Evolutionary conservation across 257 asterid species (phyloP).

Genomic region (Plantago elongata): DNA sequence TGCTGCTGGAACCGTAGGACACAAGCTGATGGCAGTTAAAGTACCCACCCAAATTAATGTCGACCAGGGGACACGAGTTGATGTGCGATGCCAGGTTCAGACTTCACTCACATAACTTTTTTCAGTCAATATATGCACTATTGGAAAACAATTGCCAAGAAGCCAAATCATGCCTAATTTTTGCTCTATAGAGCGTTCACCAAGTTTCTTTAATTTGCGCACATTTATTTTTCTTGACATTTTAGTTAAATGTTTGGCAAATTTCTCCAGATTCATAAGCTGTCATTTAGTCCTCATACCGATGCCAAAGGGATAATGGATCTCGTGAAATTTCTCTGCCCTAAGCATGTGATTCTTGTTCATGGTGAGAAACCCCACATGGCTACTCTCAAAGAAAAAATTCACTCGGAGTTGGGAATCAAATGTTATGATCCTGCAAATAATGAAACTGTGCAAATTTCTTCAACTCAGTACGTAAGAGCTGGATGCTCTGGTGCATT

Average conservation of each 20-base stretch:
- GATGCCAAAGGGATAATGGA: slow-evolving; percentile 96
- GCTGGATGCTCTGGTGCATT: slow-evolving; percentile 56
- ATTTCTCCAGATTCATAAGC: slow-evolving; percentile 43
- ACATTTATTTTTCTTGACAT: neutral
- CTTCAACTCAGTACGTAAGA: slow-evolving; percentile 47
- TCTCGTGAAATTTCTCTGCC: slow-evolving; percentile 73
- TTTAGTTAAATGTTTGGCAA: neutral
- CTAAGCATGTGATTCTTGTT: slow-evolving; percentile 79
- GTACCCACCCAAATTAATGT: slow-evolving; percentile 52
- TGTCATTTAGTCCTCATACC: slow-evolving; percentile 85
- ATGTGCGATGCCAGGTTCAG: slow-evolving; percentile 88
- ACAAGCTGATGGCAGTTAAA: slow-evolving; percentile 69
- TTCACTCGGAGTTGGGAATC: slow-evolving; percentile 43
- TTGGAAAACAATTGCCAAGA: neutral
- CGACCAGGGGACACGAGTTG: slow-evolving; percentile 55
- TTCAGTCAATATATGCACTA: neutral
- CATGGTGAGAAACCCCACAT: slow-evolving; percentile 85
- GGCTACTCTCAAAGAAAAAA: slow-evolving; percentile 49
- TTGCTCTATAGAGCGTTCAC: slow-evolving; percentile 3
- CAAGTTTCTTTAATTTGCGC: neutral
- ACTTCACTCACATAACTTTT: neutral
- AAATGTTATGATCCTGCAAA: slow-evolving; percentile 68
- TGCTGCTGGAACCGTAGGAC: slow-evolving; percentile 82
- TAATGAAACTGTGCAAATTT: slow-evolving; percentile 50
- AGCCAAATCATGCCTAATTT: neutral